Base-by-base conservation (phyloP, 2,329 filamentous ascomycete genomes). In the Fusarium nanum region DNA sequence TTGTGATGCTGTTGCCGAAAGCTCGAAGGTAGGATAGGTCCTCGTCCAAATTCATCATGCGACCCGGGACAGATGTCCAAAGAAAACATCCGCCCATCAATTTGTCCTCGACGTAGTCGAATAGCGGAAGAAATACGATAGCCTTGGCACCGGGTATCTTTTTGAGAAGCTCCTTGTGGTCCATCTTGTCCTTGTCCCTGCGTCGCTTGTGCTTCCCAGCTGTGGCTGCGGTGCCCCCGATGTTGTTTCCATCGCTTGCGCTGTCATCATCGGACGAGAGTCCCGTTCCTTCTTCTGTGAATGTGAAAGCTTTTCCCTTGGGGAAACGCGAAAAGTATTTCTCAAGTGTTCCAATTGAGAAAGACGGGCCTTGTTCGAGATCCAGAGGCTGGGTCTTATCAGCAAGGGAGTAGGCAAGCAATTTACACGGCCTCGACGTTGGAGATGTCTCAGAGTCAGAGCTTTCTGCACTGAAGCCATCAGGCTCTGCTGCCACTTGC, bases 1-100 rank as follows among this genome's bases (percentile, higher is more conserved):
- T 83, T 82, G 89, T 88, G 52, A 75, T 73, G 37, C 73, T 73
- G 42, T 70, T 75, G 12, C 73, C 61, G 10, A 75, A 75, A 2
- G 73, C 73, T 2, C 71, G 71, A 84, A 85, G 20, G 44, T 76
- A 76, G 0, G 79, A 78, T 3, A 81, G 61, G 16, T 79, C 79
- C 23, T 76, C 71, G n/a, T 79, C 78, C 27, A 79, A 72, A 34
- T 77, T 80, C 64, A 80, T 79, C 72, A 80, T 75, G n/a, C 75
- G 77, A 22, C 78, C 77, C 1, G 74, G 67, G 1, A 76, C 73
- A 0, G 77, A 75, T 2, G 78, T 78, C 78, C 78, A 80, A 3
- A 80, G 71, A n/a, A 80, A 79, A 18, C 78, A 78, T 1, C 79
- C 78, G 2, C 78, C 78, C 11, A 75, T 76, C 12, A 80, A 74